Percentiles rank a stretch among this genome's conserved stretches.
Conservation (phyloP, 1,139 yeast genomes). For the Yarrowia galli region DNA sequence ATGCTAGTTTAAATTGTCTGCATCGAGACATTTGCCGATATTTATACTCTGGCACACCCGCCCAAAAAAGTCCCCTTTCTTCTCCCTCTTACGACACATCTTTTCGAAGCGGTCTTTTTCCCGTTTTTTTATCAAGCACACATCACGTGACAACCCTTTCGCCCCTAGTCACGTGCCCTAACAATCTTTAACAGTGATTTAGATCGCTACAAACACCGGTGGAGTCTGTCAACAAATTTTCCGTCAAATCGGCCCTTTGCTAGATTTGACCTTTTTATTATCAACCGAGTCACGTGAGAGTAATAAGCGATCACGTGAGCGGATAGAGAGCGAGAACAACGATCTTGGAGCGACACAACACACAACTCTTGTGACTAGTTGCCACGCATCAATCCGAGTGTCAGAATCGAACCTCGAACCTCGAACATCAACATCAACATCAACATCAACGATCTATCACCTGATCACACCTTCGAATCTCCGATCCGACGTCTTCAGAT, state of each 20-base stretch:
- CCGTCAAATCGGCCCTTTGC: constrained; percentile 6
- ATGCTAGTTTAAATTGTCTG: constrained; percentile 33
- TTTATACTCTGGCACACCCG: constrained; percentile 24
- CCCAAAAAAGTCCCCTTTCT: background rate
- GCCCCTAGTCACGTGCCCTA: constrained; percentile 6
- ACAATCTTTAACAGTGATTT: constrained; percentile 13
- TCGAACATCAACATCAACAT: too few species aligned
- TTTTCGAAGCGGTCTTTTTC: too few species aligned
- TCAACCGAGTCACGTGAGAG: constrained; percentile 6
- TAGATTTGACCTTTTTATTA: background rate
- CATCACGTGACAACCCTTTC: constrained; percentile 3
- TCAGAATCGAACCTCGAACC: too few species aligned
- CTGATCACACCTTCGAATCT: too few species aligned
- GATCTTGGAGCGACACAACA: too few species aligned
- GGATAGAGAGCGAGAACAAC: background rate
- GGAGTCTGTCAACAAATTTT: constrained; percentile 33
- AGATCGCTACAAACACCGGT: constrained; percentile 30
- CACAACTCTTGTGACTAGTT: too few species aligned
- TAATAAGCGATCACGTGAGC: background rate
- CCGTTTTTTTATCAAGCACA: too few species aligned
- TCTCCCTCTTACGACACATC: constrained; percentile 1
- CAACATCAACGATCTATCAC: too few species aligned
- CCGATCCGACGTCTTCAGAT: too few species aligned
- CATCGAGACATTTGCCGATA: constrained; percentile 30
- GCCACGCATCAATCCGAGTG: too few species aligned